Evolutionary conservation across 441 rosid genomes (phyloP), one percentile per base, ranked within the genome.

Genomic region (Erodium moschatum): DNA sequence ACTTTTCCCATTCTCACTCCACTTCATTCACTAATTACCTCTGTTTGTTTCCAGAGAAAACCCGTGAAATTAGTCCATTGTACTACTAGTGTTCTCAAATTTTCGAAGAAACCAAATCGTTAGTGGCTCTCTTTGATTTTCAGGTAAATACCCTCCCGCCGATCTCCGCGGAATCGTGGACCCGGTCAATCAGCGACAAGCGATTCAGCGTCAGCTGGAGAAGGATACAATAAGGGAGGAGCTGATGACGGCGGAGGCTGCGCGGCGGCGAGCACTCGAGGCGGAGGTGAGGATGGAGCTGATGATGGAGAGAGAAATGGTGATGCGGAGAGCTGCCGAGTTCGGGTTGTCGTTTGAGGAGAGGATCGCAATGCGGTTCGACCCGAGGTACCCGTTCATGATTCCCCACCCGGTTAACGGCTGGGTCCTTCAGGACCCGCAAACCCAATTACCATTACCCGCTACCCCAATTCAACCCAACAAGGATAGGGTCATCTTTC

Each of bases 401-500:
- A 40, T 40, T 6, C 24, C 27, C 27, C 21, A 58, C 24, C 24
- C 24, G 16, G 8, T 58, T 15, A 20, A 18, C 11, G 27, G 27
- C 2, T 15, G 63, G 27, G n/a, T 58, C 11, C 27, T 58, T 58
- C 27, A 58, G 27, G 63, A 58, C 24, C 31, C 31, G n/a, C n/a
- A n/a, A n/a, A n/a, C n/a, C 31, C 31, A 29, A 29, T 29, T 29
- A 4, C 31, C 31, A 29, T 29, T 29, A 0, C 31, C 21, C 40
- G 4, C 40, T n/a, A n/a, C 52, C 18, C 16, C 56, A 13, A 15
- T n/a, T 11, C n/a, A 18, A 15, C 31, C 16, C 35, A 58, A 21
- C 29, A 69, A 35, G 52, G 33, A 69, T 46, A 61, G 35, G 21
- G 3, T 27, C n/a, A 64, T 64, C 67, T 58, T 58, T 18, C 64